Evolutionary conservation across 805 yeast species (phyloP).

Genomic region (Pichia californica): DNA sequence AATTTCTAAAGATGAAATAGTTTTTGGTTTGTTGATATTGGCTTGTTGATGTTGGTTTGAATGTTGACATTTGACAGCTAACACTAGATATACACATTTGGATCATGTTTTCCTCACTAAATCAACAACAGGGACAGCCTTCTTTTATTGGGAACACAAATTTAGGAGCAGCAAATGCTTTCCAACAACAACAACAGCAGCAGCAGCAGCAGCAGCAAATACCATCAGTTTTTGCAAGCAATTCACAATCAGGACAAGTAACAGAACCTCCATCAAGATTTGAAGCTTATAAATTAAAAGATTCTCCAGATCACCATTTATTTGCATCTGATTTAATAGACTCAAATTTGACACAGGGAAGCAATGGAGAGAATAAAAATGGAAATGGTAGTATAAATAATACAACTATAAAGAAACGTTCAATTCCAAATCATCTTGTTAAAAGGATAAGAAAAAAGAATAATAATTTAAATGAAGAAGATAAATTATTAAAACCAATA

Average conservation of each 20-base stretch:
- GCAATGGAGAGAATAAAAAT: not conserved
- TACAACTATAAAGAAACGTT: constrained; percentile 35
- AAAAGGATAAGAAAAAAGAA: constrained; percentile 33
- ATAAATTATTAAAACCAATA: constrained; percentile 15
- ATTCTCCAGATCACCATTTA: not conserved
- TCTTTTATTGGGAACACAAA: not conserved
- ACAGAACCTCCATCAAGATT: constrained; percentile 14
- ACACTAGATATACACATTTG: too few species aligned
- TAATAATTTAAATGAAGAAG: constrained; percentile 27
- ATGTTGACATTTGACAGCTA: too few species aligned
- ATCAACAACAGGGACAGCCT: not conserved
- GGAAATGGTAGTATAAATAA: not conserved
- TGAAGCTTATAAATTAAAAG: constrained; percentile 16
- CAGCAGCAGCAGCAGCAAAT: constrained; percentile 9
- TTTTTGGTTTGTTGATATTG: too few species aligned
- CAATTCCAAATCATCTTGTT: constrained; percentile 41
- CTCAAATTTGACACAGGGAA: too few species aligned
- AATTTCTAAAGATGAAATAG: too few species aligned
- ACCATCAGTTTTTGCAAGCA: constrained; percentile 1
- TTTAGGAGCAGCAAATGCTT: not conserved
- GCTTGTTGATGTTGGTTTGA: too few species aligned
- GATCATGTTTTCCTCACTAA: too few species aligned
- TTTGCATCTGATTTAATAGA: not conserved
- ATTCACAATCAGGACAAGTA: not conserved
- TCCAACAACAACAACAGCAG: constrained; percentile 3